Percentiles rank a stretch among this genome's conserved stretches.
These are phyloP conservation scores for Cercospora zeina DNA, from an alignment of 2,329 filamentous ascomycete genomes.

Conservation along the genomic window DNA sequence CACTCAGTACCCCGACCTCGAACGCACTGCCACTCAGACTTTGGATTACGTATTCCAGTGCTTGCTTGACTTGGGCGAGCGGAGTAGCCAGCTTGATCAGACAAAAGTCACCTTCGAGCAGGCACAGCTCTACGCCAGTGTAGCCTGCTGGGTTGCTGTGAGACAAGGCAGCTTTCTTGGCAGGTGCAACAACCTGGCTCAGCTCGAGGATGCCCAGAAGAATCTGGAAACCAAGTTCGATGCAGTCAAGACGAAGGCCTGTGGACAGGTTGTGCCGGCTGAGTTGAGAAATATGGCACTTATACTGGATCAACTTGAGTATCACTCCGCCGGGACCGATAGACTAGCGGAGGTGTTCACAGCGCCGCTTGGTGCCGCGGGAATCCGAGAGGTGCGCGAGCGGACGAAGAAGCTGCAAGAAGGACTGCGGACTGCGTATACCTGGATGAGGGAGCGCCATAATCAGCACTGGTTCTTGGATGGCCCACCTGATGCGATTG, in stretches of 20 bases:
- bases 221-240: constrained; percentile 1
- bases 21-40: not conserved
- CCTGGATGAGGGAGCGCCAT: not conserved
- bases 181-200: not conserved
- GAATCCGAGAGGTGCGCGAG: not conserved
- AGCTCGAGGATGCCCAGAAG: not conserved
- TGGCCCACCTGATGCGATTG: not conserved
- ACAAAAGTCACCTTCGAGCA: not conserved
- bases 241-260: constrained; percentile 1
- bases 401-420: not conserved
- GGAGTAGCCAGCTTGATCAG: not conserved
- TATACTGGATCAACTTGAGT: not conserved
- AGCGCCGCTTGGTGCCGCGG: not conserved
- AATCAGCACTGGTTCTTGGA: not conserved
- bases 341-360: not conserved
- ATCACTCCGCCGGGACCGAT: not conserved
- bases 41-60: not conserved
- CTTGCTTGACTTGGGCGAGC: not conserved
- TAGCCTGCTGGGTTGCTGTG: not conserved
- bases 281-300: not conserved
- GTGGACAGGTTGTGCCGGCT: not conserved
- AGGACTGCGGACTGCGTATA: not conserved
- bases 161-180: constrained; percentile 1
- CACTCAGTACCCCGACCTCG: not conserved
- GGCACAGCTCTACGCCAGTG: not conserved